phyloP scores from a whole-genome alignment of 129 eudicot species.

The Erigeron canadensis region DNA sequence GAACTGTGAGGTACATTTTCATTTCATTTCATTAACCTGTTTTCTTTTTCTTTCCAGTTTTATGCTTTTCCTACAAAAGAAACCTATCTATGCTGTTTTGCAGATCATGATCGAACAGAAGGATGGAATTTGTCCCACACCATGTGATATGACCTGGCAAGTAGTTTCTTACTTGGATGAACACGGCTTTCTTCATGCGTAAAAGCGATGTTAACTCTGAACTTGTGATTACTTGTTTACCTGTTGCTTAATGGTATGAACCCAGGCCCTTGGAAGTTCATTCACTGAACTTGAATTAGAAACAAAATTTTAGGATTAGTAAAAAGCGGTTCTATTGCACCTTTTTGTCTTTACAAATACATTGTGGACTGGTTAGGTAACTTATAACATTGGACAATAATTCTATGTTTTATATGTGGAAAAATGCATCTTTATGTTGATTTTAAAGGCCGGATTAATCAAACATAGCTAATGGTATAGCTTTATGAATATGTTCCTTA shows the following conservation, averaged over 20 bases:
- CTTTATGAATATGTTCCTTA: too few relatives aligned
- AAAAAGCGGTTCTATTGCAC: neutral
- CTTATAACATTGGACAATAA: too few relatives aligned
- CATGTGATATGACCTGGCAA: slow-evolving; percentile 78
- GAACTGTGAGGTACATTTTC: slow-evolving; percentile 71
- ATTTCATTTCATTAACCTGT: neutral
- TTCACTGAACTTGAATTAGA: slow-evolving; percentile 5
- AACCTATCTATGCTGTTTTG: neutral
- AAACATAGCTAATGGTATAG: too few relatives aligned
- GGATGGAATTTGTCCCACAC: slow-evolving; percentile 76
- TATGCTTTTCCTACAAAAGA: neutral
- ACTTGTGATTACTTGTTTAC: neutral
- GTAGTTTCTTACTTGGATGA: slow-evolving; percentile 77
- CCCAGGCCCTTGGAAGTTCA: neutral
- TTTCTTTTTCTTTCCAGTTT: neutral
- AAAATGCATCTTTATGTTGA: too few relatives aligned
- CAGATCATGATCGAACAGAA: slow-evolving; percentile 71
- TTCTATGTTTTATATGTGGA: too few relatives aligned
- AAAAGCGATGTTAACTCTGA: slow-evolving; percentile 1
- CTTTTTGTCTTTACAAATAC: neutral
- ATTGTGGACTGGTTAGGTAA: too few relatives aligned
- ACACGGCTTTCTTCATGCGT: slow-evolving; percentile 70
- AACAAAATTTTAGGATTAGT: neutral
- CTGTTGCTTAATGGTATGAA: slow-evolving; percentile 9
- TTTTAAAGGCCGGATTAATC: too few relatives aligned